Percentiles rank a stretch among this genome's conserved stretches.
Conservation (phyloP, 768 basidiomycete genomes). For the Daedalea quercina region DNA sequence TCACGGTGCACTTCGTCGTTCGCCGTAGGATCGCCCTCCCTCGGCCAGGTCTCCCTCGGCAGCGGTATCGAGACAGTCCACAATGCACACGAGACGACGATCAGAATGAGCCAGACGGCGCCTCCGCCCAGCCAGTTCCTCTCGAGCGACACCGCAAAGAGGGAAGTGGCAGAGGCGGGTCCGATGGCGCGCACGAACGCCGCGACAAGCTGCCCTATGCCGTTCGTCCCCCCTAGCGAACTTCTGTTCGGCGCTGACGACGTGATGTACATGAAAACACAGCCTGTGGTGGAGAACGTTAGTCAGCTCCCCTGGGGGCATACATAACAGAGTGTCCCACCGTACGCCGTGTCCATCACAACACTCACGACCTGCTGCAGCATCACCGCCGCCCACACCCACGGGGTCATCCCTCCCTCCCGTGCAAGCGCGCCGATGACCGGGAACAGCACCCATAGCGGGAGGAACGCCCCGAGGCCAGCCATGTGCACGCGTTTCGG, state of each 20-base stretch:
- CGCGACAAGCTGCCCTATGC: conserved; percentile 46
- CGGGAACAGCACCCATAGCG: conserved; percentile 23
- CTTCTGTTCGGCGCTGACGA: conserved; percentile 21
- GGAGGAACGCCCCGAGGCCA: conserved; percentile 21
- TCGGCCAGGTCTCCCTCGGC: conserved; percentile 15
- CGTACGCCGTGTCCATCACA: conserved; percentile 23
- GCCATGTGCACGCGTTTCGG: conserved; percentile 23
- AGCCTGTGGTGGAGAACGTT: conserved; percentile 13
- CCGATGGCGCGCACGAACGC: conserved; percentile 44
- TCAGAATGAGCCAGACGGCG: conserved; percentile 27
- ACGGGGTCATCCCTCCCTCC: conserved; percentile 2
- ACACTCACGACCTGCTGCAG: conserved; percentile 19
- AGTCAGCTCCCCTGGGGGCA: too few relatives aligned
- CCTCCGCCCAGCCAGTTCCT: conserved; percentile 38
- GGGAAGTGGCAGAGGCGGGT: conserved; percentile 46
- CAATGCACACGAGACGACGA: conserved; percentile 9
- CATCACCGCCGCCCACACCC: conserved; percentile 19
- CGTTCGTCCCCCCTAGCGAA: conserved; percentile 46
- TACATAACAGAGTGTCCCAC: too few relatives aligned
- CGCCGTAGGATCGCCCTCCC: neutral
- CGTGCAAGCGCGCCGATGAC: conserved; percentile 20
- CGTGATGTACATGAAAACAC: conserved; percentile 27
- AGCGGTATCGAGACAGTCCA: conserved; percentile 14
- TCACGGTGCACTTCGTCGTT: neutral
- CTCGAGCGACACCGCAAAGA: conserved; percentile 48